Conservation (phyloP, 1,284 basidiomycete genomes). For the Cutaneotrichosporon sp. region DNA sequence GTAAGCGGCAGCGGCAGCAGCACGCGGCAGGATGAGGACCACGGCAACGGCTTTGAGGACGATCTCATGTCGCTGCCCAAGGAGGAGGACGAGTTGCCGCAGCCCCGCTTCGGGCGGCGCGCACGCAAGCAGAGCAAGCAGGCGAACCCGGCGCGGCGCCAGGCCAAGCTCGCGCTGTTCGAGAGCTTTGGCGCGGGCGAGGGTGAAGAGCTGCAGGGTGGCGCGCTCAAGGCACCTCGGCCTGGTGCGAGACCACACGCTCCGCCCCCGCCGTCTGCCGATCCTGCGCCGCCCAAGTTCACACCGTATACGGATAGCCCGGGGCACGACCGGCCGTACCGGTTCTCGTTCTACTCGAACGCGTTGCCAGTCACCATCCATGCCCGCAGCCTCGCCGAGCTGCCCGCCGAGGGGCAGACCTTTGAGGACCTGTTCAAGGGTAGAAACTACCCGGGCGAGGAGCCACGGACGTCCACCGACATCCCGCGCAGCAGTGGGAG, state of each 20-base stretch:
- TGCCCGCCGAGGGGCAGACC: slow-evolving; percentile 89
- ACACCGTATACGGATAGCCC: slow-evolving; percentile 43
- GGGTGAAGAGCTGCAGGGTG: slow-evolving; percentile 22
- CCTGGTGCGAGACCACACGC: slow-evolving; percentile 22
- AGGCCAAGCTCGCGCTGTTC: slow-evolving; percentile 88
- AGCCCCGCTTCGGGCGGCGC: slow-evolving; percentile 57
- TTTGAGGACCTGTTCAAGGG: slow-evolving; percentile 84
- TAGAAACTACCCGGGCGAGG: slow-evolving; percentile 19
- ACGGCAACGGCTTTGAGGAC: slow-evolving; percentile 28
- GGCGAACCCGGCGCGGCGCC: slow-evolving; percentile 64
- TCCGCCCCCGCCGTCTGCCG: slow-evolving; percentile 12
- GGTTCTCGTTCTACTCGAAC: slow-evolving; percentile 99
- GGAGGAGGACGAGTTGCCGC: slow-evolving; percentile 24
- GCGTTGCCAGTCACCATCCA: slow-evolving; percentile 90
- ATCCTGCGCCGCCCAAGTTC: slow-evolving; percentile 24
- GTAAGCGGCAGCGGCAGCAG: slow-evolving; percentile 18
- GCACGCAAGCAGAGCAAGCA: slow-evolving; percentile 77
- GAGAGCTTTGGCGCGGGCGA: slow-evolving; percentile 62
- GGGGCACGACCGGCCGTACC: slow-evolving; percentile 87
- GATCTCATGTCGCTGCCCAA: slow-evolving; percentile 29
- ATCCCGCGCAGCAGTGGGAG: neutral
- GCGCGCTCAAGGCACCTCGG: slow-evolving; percentile 48
- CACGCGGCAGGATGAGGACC: slow-evolving; percentile 17
- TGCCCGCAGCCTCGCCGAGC: slow-evolving; percentile 85
- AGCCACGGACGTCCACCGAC: neutral